Conservation (phyloP, 2,329 filamentous ascomycete species). For the Emericellopsis atlantica region DNA sequence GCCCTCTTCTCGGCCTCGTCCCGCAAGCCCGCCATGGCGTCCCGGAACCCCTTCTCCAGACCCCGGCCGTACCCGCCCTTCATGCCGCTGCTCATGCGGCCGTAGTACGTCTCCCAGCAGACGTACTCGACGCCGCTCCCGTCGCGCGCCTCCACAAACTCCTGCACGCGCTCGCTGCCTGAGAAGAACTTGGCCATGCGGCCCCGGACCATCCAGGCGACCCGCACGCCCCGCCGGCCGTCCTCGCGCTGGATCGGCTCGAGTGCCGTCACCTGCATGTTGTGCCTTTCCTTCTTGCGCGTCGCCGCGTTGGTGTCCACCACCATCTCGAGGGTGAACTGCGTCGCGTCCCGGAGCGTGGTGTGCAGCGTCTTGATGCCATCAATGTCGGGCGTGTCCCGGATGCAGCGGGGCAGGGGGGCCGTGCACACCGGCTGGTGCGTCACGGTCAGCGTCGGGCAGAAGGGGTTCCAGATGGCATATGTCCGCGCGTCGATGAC, state of each 20-base stretch:
- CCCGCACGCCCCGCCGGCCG: constrained; percentile 18
- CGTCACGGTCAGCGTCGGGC: constrained; percentile 13
- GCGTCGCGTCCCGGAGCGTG: constrained; percentile 3
- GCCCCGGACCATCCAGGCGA: constrained; percentile 24
- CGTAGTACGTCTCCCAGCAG: constrained; percentile 33
- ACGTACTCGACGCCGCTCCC: constrained; percentile 21
- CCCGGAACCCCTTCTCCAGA: constrained; percentile 20
- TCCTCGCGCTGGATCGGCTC: constrained; percentile 16
- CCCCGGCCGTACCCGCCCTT: constrained; percentile 15
- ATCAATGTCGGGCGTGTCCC: neutral
- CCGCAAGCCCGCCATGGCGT: constrained; percentile 22
- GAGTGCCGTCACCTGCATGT: constrained; percentile 15
- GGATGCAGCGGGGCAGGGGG: constrained; percentile 2
- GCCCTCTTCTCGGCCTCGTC: constrained; percentile 1
- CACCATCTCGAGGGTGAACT: constrained; percentile 19
- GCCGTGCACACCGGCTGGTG: constrained; percentile 6
- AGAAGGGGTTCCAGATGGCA: constrained; percentile 22
- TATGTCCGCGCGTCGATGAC: constrained; percentile 17
- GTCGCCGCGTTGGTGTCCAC: constrained; percentile 10
- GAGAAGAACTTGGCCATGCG: constrained; percentile 17
- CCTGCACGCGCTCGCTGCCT: constrained; percentile 26
- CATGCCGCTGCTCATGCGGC: constrained; percentile 20
- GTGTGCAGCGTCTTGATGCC: constrained; percentile 1
- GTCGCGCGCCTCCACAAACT: constrained; percentile 17
- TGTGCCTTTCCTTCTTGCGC: constrained; percentile 1